Conservation (phyloP, 768 basidiomycete species). For the Boletus coccyginus region DNA sequence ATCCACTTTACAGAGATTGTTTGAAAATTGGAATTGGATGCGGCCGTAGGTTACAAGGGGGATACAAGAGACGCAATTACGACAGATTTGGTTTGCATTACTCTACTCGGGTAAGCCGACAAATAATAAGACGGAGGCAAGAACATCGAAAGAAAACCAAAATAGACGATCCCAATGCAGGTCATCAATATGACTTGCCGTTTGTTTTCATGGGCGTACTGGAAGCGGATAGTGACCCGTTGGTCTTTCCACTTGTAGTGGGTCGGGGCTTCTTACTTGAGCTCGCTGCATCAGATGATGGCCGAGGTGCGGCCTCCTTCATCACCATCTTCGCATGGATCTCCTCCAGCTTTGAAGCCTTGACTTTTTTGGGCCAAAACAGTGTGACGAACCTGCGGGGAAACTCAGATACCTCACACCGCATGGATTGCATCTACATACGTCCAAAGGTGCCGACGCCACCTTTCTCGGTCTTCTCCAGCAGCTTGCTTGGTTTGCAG, state of each 20-base stretch:
- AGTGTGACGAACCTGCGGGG: constrained; percentile 79
- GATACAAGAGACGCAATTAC: constrained; percentile 26
- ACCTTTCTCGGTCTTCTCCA: constrained; percentile 82
- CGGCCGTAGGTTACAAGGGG: constrained; percentile 24
- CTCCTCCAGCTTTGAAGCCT: constrained; percentile 88
- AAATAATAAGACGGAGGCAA: constrained; percentile 19
- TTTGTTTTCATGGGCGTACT: constrained; percentile 49
- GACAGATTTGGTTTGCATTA: constrained; percentile 26
- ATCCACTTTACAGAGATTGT: constrained; percentile 11
- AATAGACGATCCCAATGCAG: constrained; percentile 12
- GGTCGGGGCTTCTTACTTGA: constrained; percentile 60
- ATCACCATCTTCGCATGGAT: constrained; percentile 96
- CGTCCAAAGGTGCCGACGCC: constrained; percentile 97
- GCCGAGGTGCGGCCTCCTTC: constrained; percentile 71
- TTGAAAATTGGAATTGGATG: constrained; percentile 15
- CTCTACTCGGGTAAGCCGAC: constrained; percentile 22
- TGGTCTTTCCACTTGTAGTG: constrained; percentile 47
- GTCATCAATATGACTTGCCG: constrained; percentile 61
- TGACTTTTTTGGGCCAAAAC: constrained; percentile 98
- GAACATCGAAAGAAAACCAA: constrained; percentile 21
- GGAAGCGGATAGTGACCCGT: constrained; percentile 47
- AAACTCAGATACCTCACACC: constrained; percentile 10
- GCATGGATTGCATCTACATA: constrained; percentile 42
- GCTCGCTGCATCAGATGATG: constrained; percentile 45
- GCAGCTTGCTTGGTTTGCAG: constrained; percentile 69